Base-by-base conservation (phyloP, 2,329 filamentous ascomycete species). In the Aspergillus sojae region DNA sequence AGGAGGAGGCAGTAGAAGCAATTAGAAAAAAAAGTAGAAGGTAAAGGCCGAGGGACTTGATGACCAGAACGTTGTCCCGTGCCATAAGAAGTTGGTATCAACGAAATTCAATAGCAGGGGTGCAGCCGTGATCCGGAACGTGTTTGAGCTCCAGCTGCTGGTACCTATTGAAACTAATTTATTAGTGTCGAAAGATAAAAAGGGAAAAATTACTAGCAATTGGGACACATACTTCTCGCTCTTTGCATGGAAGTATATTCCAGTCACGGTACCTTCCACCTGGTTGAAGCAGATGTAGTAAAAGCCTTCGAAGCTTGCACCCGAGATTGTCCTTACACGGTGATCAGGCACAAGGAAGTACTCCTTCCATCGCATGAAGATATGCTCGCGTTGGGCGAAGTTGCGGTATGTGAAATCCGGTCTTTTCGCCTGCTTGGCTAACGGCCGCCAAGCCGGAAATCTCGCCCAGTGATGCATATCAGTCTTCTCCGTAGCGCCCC, bases 241-340 rank as follows among this genome's bases (percentile, higher is more conserved):
- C 82, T 96, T 97, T 14, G 92, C 91, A 81, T 99, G 95, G 77
- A 97, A 99, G 80, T 99, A 99, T 63, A 98, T 97, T 21, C 95
- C 95, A 74, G 89, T 94, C 46, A 99, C 91, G 67, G 86, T 89
- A 9, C 94, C 95, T 67, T 89, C 87, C 56, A 93, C 82, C 79
- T 98, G 94, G 78, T 98, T 97, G 82, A 98, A 98, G 81, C 94
- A 97, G 69, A 99, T 98, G 75, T 99, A 99, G 77, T 98, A 99
- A 77, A 99, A 99, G 0, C 95, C 95, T 75, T 99, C 95, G 65
- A 98, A 99, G 74, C 94, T 98, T 9, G 95, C 95, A 21, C 95
- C 95, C 39, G 89, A 91, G 65, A 99, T 97, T 12, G 92, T 96
- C 65, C 90, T 87, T 23, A 98, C 93, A 19, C 92, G 88, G 77